Percentiles rank a stretch among this genome's conserved stretches.
Evolutionary conservation across 306 rosid species (phyloP).

Genomic region (Hippophae gyantsensis): DNA sequence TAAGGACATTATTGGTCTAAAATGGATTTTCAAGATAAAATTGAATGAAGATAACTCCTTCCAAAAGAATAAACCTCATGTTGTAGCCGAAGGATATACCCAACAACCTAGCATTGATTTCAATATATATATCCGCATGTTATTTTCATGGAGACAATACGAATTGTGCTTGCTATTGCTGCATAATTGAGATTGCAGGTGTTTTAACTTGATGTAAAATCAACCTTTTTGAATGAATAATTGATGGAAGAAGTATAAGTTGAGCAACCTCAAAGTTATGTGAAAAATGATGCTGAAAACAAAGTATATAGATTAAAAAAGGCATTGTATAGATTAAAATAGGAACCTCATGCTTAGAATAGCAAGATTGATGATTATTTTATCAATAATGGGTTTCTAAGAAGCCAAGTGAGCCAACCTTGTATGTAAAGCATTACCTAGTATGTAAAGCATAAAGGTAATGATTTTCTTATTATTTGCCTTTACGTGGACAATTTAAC

Average conservation of each 20-base stretch:
- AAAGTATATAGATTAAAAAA: background rate
- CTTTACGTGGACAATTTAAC: background rate
- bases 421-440: background rate
- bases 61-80: no score
- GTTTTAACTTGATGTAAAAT: background rate
- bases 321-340: background rate
- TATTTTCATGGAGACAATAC: background rate
- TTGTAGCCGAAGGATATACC: no score
- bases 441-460: background rate
- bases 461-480: background rate
- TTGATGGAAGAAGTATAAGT: background rate
- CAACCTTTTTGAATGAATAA: background rate
- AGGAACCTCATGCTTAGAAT: constrained; percentile 2
- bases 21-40: no score
- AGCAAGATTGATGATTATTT: background rate
- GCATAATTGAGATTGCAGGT: background rate
- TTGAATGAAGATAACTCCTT: no score
- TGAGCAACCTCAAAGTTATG: background rate
- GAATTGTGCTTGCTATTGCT: background rate
- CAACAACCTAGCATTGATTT: no score
- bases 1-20: no score
- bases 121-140: no score
- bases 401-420: background rate
- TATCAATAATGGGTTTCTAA: background rate
- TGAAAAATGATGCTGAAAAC: background rate